phyloP scores from a whole-genome alignment of 495 filamentous ascomycete species.

The Tuber borchii region DNA sequence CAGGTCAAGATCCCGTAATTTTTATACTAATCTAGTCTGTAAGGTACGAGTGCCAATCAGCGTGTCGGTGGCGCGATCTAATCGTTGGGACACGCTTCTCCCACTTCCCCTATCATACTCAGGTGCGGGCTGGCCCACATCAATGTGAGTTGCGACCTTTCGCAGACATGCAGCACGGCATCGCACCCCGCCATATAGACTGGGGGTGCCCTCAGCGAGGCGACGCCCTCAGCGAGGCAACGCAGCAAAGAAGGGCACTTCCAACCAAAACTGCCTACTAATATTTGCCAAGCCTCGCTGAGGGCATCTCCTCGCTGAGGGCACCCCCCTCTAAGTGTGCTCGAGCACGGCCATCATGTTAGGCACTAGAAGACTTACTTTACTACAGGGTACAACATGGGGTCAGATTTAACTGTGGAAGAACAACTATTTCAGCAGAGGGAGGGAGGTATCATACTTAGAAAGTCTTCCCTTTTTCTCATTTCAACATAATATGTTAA shows the following conservation, averaged over 20 bases:
- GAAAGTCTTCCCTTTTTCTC: too few species aligned
- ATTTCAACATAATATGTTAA: too few species aligned
- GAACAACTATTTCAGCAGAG: too few species aligned
- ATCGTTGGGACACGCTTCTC: not conserved
- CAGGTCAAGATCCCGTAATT: not conserved
- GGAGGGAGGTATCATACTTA: too few species aligned
- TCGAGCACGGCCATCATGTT: not conserved
- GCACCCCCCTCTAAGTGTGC: too few species aligned
- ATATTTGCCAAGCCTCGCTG: too few species aligned
- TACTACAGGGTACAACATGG: not conserved
- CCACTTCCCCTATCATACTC: not conserved
- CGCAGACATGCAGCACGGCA: not conserved
- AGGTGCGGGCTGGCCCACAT: not conserved
- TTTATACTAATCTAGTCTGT: not conserved
- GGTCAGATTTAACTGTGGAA: too few species aligned
- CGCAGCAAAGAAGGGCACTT: too few species aligned
- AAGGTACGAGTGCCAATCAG: slow-evolving; percentile 2
- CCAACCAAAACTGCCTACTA: too few species aligned
- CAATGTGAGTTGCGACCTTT: not conserved
- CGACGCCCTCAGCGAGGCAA: too few species aligned
- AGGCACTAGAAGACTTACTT: not conserved
- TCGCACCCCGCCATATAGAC: not conserved
- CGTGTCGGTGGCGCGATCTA: not conserved
- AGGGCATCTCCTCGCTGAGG: too few species aligned
- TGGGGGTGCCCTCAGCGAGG: too few species aligned